Evolutionary conservation across 345 rosid species (phyloP), one percentile per base, ranked within the genome.

Genomic region (Eucalyptus brandiana): DNA sequence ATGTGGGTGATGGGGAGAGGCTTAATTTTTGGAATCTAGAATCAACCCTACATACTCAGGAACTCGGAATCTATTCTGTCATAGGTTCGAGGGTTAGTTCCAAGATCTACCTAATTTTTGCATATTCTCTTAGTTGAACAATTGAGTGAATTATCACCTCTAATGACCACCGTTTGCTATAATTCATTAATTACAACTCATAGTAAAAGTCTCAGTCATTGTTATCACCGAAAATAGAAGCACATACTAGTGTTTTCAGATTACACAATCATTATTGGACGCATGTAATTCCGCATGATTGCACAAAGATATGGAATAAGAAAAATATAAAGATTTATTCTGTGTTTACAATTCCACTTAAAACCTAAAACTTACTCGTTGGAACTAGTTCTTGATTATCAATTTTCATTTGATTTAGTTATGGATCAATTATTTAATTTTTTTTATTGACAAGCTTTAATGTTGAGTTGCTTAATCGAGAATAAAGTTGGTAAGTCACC

Each of bases 41-140:
- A 53, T 53, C 0, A 1, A 53, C 5, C 1, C 0, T 53, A 0
- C 1, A 53, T 53, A 19, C 0, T 0, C 0, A 8, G 0, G 0
- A 53, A 53, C 1, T 53, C 0, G 2, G 5, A 53, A 53, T 8
- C 2, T 53, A 21, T 21, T 53, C 0, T 8, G 0, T 53, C 11
- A 21, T 8, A 53, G 0, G 0, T 19, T 53, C 5, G 19, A 53
- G 5, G 11, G 2, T 53, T 0, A 53, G 11, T 53, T 19, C 0
- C 10, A 19, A 53, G 11, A 53, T 53, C 3, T 53, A 4, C 11
- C 11, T 0, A 53, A 0, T 0, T 8, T 21, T 53, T 53, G 5
- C 0, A 8, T 53, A 4, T 53, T 3, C 0, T 53, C 0, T 53
- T 53, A 21, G 5, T 53, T 53, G 58, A 53, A 53, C 1, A 53